A percentile compares a stretch with the other conserved stretches of the same genome.
phyloP scores from a whole-genome alignment of 73 alveolate species.

The Blepharisma japonicum region DNA sequence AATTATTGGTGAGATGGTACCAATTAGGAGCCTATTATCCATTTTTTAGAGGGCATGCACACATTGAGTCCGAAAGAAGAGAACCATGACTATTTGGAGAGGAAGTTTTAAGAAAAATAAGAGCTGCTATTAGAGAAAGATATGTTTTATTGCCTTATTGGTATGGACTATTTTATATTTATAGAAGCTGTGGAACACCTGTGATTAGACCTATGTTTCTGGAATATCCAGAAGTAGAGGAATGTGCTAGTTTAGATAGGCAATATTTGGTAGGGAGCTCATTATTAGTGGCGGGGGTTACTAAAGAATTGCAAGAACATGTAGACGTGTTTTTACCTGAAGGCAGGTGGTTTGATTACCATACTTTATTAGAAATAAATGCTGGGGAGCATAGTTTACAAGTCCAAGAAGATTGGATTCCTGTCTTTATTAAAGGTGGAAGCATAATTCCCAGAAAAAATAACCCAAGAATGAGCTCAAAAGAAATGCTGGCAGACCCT shows the following conservation, averaged over 20 bases:
- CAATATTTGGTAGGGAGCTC: conserved; percentile 1
- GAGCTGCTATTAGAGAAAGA: conserved; percentile 56
- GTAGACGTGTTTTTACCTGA: not conserved
- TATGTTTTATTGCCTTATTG: conserved; percentile 52
- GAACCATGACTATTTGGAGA: conserved; percentile 92
- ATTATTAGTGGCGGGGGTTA: not conserved
- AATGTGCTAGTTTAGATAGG: not conserved
- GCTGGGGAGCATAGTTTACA: not conserved
- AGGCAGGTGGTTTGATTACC: not conserved
- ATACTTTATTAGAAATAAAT: not conserved
- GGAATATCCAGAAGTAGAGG: not conserved
- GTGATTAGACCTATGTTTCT: conserved; percentile 49
- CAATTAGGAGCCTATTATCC: conserved; percentile 83
- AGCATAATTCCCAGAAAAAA: not conserved
- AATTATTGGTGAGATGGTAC: conserved; percentile 68
- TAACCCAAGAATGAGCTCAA: not conserved
- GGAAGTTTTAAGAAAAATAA: conserved; percentile 45
- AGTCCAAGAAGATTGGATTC: not conserved
- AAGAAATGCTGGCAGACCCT: not conserved
- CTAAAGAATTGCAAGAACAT: not conserved
- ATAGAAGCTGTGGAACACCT: conserved; percentile 48
- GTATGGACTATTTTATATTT: conserved; percentile 49
- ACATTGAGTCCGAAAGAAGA: conserved; percentile 79
- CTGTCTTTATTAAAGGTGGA: not conserved
- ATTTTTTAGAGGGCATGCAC: conserved; percentile 95